Evolutionary conservation across 2,329 filamentous ascomycete species (phyloP), one percentile per base, ranked within the genome.

Genomic region (Alternaria arborescens): DNA sequence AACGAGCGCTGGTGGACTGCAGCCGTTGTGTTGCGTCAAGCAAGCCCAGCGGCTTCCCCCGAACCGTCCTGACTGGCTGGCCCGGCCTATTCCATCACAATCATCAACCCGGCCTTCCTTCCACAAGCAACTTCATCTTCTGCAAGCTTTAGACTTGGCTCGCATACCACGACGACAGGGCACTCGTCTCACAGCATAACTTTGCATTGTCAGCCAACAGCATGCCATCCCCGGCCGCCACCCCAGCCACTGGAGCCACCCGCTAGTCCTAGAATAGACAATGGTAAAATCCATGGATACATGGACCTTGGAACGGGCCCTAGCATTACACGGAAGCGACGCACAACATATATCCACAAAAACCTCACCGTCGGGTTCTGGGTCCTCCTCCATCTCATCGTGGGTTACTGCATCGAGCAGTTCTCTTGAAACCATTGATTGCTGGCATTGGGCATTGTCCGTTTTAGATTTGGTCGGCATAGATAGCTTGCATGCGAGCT

Each of bases 211-310:
- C 18, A 11, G 5, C 18, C 40, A 41, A 22, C 40, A 14, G 20
- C 5, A 41, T 22, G 10, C 4, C 22, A 40, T 5, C 48, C n/a
- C 48, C 22, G 2, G 10, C 16, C 14, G 18, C 47, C 36, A 6
- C 34, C 32, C 22, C 48, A 52, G 30, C 30, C 28, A 24, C 24
- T 18, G 16, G 26, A 28, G 24, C 24, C 24, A 4, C 32, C 20
- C 43, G 12, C 57, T 60, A 60, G 38, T 38, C 57, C 52, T 44
- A 55, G 44, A 60, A 55, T 38, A 51, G 57, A 55, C 38, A 60
- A 60, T 60, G 57, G 57, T 60, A 47, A 28, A 24, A 26, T 42
- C 5, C 3, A 42, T 24, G 40, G 11, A 42, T 16, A 16, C 40
- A 16, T 16, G 3, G 8, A 24, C 12, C 40, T 42, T 42, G 40